Base-by-base conservation (phyloP, 768 basidiomycete species). In the Trametes maxima region DNA sequence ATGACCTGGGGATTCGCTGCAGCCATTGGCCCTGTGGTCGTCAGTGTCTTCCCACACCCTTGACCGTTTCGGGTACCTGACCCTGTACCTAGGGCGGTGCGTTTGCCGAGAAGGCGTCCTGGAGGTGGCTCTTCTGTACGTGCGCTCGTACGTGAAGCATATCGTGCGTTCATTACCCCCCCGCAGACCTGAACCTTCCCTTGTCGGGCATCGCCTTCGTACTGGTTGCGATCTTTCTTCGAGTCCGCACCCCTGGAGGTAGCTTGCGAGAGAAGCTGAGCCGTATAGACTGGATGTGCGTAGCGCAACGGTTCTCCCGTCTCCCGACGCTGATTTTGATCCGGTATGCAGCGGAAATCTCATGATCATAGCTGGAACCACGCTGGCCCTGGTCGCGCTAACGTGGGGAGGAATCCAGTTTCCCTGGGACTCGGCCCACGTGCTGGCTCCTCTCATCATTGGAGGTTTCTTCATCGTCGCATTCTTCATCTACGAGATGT, bases 321-420 rank as follows among this genome's bases (percentile, higher is more conserved):
- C n/a, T n/a, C n/a, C n/a, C n/a, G n/a, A n/a, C n/a, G n/a, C n/a
- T n/a, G n/a, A n/a, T n/a, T n/a, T n/a, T n/a, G n/a, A n/a, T n/a
- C n/a, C n/a, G n/a, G n/a, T n/a, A n/a, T n/a, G 11, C 53, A 77
- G 75, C 12, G 77, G 77, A 2, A 78, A 77, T 57, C 16, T 65
- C 1, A 68, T 78, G 25, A 61, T 75, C 42, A 67, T 77, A 22
- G 64, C 63, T 19, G 71, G 71, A 1, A 66, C 74, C 0, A 72
- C 73, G 2, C 67, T 72, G 6, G 64, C 67, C 21, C 70, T 77
- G 39, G 64, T 79, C 49, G 78, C 72, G 0, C 64, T 81, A 11
- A 78, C 77, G 4, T 79, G 76, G 73, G 80, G 74, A 21, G 80
- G 77, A 17, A 64, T 73, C 19, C 54, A 67, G 3, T 78, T 77